Conservation (phyloP, 768 basidiomycete genomes). For the Pleurotus salmoneostramineus region DNA sequence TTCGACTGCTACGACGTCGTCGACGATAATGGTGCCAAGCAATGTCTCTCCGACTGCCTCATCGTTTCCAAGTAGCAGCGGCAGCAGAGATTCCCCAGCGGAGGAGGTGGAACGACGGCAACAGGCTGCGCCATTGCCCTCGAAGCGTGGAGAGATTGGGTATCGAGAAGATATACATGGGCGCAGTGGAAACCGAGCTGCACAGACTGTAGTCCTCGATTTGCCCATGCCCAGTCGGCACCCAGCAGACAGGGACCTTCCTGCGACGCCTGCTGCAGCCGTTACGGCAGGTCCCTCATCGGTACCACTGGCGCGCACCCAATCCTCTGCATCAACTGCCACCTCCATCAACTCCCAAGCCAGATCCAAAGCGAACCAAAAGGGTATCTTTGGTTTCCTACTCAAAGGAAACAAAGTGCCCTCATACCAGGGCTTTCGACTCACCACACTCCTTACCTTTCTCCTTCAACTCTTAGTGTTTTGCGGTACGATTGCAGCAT, state of each 20-base stretch:
- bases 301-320: conserved; percentile 14
- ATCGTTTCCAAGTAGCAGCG: conserved; percentile 12
- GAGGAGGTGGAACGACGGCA: conserved; percentile 27
- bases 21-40: neutral
- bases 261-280: conserved; percentile 12
- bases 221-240: conserved; percentile 38
- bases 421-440: conserved; percentile 38
- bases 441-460: conserved; percentile 39
- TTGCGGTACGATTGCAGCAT: conserved; percentile 47
- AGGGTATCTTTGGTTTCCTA: conserved; percentile 32
- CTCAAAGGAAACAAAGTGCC: conserved; percentile 31
- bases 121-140: conserved; percentile 61
- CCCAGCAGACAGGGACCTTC: conserved; percentile 37
- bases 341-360: conserved; percentile 17
- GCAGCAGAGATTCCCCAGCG: neutral
- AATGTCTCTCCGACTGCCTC: neutral
- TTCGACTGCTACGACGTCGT: neutral
- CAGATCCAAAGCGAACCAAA: conserved; percentile 23
- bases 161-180: conserved; percentile 41
- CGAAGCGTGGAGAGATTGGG: conserved; percentile 65
- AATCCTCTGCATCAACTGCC: conserved; percentile 14
- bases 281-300: conserved; percentile 9
- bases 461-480: conserved; percentile 36
- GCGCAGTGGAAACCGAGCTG: conserved; percentile 13
- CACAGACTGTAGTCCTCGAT: conserved; percentile 15